Base-by-base conservation (phyloP, 495 filamentous ascomycete species). In the Margaritispora aquatica region DNA sequence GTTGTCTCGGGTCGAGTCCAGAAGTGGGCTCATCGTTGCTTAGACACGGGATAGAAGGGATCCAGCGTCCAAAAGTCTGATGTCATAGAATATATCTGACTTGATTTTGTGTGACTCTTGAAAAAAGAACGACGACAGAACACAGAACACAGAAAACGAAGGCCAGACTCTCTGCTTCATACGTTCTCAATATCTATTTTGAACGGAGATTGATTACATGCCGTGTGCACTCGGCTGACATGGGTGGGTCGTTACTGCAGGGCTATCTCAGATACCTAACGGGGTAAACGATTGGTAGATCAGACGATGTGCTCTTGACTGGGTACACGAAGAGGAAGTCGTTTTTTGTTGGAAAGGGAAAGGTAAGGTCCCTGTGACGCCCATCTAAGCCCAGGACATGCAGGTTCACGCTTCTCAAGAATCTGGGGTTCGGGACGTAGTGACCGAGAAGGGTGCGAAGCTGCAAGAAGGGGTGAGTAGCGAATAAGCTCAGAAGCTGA, bases 371-470 rank as follows among this genome's bases (percentile, higher is more conserved):
- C 60, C 57, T 60, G 57, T 55, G 60, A 58, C 34, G 63, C 27
- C 63, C 63, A 66, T 66, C 60, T 60, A 66, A 60, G 63, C 57
- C 50, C 60, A 57, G n/a, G n/a, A n/a, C n/a, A n/a, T n/a, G n/a
- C n/a, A n/a, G n/a, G n/a, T n/a, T n/a, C n/a, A n/a, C n/a, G 47
- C 17, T 23, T 22, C n/a, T 17, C 51, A 21, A 51, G 36, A 63
- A 66, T 66, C 63, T 63, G 63, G 63, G 63, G 63, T 60, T 62
- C 63, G 60, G 63, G 52, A 63, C 48, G 54, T 50, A 49, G 57
- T 57, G 63, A 60, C 63, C 63, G 60, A 66, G 63, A 23, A 60
- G 60, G 55, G 20, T 36, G 38, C 15, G 41, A 41, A 58, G 54
- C 60, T 55, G 58, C 46, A 63, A 63, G 51, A 21, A 47, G 48